These are phyloP conservation scores for Hebeloma cylindrosporum DNA, from an alignment of 768 basidiomycete species.

Conservation along the genomic window DNA sequence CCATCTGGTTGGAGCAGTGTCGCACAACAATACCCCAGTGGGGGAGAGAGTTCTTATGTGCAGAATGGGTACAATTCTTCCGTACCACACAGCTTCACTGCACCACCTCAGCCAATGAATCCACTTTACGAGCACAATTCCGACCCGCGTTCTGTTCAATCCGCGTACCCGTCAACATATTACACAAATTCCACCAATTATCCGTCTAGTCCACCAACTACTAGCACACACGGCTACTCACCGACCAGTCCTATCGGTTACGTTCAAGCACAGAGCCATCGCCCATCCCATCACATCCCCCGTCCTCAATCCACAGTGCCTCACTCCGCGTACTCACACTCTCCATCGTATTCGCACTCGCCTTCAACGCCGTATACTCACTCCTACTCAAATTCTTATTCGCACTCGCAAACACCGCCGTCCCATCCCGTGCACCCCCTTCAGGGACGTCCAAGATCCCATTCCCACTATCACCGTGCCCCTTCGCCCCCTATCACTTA, in stretches of 20 bases:
- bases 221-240: slow-evolving; percentile 27
- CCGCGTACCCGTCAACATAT: slow-evolving; percentile 24
- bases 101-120: slow-evolving; percentile 22
- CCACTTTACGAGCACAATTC: slow-evolving; percentile 21
- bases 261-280: slow-evolving; percentile 20
- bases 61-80: slow-evolving; percentile 25
- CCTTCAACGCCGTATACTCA: no score
- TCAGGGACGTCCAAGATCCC: slow-evolving; percentile 39
- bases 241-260: slow-evolving; percentile 20
- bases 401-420: slow-evolving; percentile 37
- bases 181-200: slow-evolving; percentile 22
- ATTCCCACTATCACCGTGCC: slow-evolving; percentile 36
- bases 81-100: slow-evolving; percentile 17
- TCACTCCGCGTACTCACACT: slow-evolving; percentile 32
- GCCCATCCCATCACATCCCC: slow-evolving; percentile 24
- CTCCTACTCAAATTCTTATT: slow-evolving; percentile 35
- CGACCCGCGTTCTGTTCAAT: slow-evolving; percentile 15
- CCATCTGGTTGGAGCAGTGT: slow-evolving; percentile 34
- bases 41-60: slow-evolving; percentile 25
- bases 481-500: slow-evolving; percentile 17
- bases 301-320: slow-evolving; percentile 34
- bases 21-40: slow-evolving; percentile 31
- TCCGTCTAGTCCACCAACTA: slow-evolving; percentile 22
- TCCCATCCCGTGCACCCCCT: slow-evolving; percentile 31
- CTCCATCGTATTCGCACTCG: slow-evolving; percentile 34